A percentile compares a stretch with the other conserved stretches of the same genome.
Conservation (phyloP, 1,139 yeast species). For the Yamadazyma trypodendri region DNA sequence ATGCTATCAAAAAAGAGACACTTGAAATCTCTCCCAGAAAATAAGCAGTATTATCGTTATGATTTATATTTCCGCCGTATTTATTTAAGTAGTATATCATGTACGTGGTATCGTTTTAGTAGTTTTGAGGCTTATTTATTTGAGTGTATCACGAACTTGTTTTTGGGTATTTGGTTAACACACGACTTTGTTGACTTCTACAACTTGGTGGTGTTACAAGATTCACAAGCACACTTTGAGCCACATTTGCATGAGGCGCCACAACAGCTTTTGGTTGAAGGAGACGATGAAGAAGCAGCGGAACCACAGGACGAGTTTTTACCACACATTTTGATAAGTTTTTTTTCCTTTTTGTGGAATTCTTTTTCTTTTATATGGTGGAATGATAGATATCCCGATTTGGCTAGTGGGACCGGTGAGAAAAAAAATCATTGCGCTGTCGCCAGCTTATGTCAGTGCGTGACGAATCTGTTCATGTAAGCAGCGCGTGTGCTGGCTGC, state of each 20-base stretch:
- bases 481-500: too few relatives aligned
- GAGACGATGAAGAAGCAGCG: background rate
- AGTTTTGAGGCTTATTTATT: too few relatives aligned
- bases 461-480: too few relatives aligned
- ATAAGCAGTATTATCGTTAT: slow-evolving; percentile 16
- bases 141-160: too few relatives aligned
- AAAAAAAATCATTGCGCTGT: too few relatives aligned
- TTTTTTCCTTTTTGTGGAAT: background rate
- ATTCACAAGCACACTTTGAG: slow-evolving; percentile 37
- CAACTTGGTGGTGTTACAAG: slow-evolving; percentile 41
- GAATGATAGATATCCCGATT: slow-evolving; percentile 1
- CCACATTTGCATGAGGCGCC: slow-evolving; percentile 46
- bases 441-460: too few relatives aligned
- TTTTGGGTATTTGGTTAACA: background rate
- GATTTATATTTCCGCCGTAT: background rate
- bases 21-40: slow-evolving; percentile 55
- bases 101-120: too few relatives aligned
- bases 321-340: slow-evolving; percentile 23
- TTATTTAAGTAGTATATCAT: background rate
- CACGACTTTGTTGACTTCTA: too few relatives aligned
- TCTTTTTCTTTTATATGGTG: slow-evolving; percentile 1
- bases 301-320: slow-evolving; percentile 11
- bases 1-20: slow-evolving; percentile 59
- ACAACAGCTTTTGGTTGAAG: slow-evolving; percentile 26
- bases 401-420: slow-evolving; percentile 5